Evolutionary conservation across 1,284 basidiomycete genomes (phyloP).

Genomic region (Grifola frondosa): DNA sequence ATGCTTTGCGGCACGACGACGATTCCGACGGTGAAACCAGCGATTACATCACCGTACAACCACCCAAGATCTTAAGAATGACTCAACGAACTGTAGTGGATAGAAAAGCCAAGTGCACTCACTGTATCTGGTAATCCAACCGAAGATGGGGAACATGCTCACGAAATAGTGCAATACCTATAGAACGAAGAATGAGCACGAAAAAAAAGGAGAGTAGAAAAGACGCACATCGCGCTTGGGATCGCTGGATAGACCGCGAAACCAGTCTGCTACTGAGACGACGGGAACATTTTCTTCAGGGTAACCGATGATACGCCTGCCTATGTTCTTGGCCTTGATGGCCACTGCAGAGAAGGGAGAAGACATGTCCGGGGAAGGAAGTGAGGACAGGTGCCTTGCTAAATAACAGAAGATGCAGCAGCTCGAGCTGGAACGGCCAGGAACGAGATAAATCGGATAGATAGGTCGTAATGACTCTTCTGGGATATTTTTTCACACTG

Average conservation of each 20-base stretch:
- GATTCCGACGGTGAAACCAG: slow-evolving; percentile 87
- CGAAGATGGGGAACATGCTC: slow-evolving; percentile 79
- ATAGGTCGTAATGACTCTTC: no score
- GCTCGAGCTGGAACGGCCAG: no score
- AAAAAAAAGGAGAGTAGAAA: slow-evolving; percentile 5
- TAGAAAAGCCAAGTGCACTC: slow-evolving; percentile 27
- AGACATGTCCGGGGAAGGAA: slow-evolving; percentile 36
- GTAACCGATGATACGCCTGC: slow-evolving; percentile 60
- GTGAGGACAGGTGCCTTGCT: slow-evolving; percentile 11
- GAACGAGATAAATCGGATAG: no score
- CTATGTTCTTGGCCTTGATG: slow-evolving; percentile 46
- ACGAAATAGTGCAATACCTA: no score
- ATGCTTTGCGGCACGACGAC: slow-evolving; percentile 87
- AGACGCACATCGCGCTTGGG: slow-evolving; percentile 50
- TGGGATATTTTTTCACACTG: no score
- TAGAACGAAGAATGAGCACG: no score
- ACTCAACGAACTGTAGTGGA: neutral
- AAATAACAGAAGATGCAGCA: slow-evolving; percentile 16
- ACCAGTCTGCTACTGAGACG: slow-evolving; percentile 56
- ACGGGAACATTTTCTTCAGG: slow-evolving; percentile 59
- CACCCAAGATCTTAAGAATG: slow-evolving; percentile 57
- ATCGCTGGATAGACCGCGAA: slow-evolving; percentile 38
- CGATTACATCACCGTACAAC: slow-evolving; percentile 79
- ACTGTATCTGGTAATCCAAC: slow-evolving; percentile 85
- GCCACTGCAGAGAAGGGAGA: no score